Evolutionary conservation across 768 basidiomycete genomes (phyloP).

Genomic region (Tulasnella sp.): DNA sequence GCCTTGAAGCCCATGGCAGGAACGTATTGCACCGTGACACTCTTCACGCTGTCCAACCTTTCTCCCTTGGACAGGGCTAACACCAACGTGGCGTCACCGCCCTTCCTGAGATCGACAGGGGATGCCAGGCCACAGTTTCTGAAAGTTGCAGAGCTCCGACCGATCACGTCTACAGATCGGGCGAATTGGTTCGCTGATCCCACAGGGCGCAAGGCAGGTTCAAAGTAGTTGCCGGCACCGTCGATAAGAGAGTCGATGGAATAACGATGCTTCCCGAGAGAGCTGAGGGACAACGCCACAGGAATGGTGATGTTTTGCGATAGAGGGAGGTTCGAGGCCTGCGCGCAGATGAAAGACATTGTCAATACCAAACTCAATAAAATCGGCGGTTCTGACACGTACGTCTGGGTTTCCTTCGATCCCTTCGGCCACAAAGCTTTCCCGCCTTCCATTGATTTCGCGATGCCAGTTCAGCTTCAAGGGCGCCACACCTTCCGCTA

Average conservation of each 20-base stretch:
- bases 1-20: conserved; percentile 39
- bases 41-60: conserved; percentile 60
- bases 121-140: conserved; percentile 64
- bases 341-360: neutral
- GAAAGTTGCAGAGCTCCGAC: conserved; percentile 69
- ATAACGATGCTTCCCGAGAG: conserved; percentile 65
- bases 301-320: conserved; percentile 61
- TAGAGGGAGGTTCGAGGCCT: conserved; percentile 28
- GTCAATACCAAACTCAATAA: neutral
- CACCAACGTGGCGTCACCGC: conserved; percentile 55
- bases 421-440: conserved; percentile 77
- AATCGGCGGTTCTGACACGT: neutral
- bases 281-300: conserved; percentile 57
- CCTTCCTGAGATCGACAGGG: conserved; percentile 67
- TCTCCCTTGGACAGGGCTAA: conserved; percentile 41
- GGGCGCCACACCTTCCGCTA: conserved; percentile 32
- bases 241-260: conserved; percentile 80
- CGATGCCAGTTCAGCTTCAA: conserved; percentile 74
- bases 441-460: conserved; percentile 59
- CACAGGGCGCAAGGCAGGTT: conserved; percentile 31
- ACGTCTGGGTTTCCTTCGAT: conserved; percentile 58
- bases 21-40: conserved; percentile 58
- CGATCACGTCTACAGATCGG: conserved; percentile 64
- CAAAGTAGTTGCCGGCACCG: conserved; percentile 69
- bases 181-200: conserved; percentile 40